Base-by-base conservation (phyloP, 805 yeast genomes). In the Schwanniomyces pseudopolymorphus region DNA sequence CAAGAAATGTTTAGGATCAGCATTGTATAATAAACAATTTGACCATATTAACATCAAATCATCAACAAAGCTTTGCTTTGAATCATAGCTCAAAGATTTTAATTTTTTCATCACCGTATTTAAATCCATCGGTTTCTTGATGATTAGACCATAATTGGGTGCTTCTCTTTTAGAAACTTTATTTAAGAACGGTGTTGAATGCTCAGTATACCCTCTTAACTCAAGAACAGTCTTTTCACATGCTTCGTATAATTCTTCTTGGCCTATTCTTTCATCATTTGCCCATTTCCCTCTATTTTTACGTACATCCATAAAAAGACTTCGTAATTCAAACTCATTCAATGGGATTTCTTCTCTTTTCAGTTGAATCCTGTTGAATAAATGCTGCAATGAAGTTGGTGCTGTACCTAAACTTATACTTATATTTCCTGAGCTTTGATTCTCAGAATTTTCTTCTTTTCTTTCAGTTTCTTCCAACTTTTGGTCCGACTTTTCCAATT, bases 261-360 rank as follows among this genome's bases (percentile, higher is more conserved):
- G 99, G 5, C 99, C 99, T 38, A 94, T 84, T 50, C 87, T 78
- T 47, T 91, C 96, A 60, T 94, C 97, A 47, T 88, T 88, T 7
- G 97, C 95, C 99, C 99, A 94, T 67, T 94, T 94, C 0, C 98
- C 95, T 48, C 98, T 74, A 60, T 91, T 92, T 57, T 91, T 94
- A 42, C 97, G 77, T 8, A 94, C 98, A 60, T 94, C 99, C 78
- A 88, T 80, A 44, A 94, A 85, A 51, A 94, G 72, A 49, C 86
- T 86, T 49, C 92, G 81, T 46, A 94, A 78, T 61, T 94, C 98
- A 46, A 80, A 73, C 58, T 92, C 98, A 9, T 89, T 83, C 26
- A 94, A 72, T 16, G 76, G 74, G 46, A 92, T 70, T 49, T 81
- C 79, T n/a, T 89, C 88, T 56, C 96, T 80, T 48, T 86, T 82